Evolutionary conservation across 495 filamentous ascomycete species (phyloP).

Genomic region (Hypoxylon cercidicola): DNA sequence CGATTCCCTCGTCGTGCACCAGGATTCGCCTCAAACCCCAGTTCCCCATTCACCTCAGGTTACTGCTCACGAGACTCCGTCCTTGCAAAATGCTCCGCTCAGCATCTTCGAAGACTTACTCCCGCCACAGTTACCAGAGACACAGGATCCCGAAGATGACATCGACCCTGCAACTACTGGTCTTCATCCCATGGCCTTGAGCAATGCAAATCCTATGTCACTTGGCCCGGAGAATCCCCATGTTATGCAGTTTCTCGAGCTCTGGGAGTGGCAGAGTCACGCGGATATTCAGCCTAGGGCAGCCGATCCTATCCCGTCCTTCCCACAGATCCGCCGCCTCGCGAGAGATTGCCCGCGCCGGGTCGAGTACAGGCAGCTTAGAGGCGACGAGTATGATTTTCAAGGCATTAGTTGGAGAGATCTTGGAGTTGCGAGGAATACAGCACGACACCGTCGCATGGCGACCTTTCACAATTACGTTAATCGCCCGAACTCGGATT

Average conservation of each 20-base stretch:
- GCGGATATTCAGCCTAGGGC: constrained; percentile 23
- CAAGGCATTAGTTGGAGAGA: constrained; percentile 82
- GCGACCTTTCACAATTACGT: constrained; percentile 68
- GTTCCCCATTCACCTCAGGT: constrained; percentile 17
- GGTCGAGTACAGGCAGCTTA: constrained; percentile 58
- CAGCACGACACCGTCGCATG: constrained; percentile 68
- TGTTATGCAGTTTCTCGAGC: constrained; percentile 37
- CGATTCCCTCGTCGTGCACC: constrained; percentile 29
- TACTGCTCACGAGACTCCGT: constrained; percentile 6
- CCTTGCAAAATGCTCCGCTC: neutral
- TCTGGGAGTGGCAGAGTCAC: constrained; percentile 39
- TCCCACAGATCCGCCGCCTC: constrained; percentile 24
- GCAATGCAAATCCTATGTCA: constrained; percentile 39
- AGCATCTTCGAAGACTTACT: neutral
- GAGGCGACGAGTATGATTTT: constrained; percentile 72
- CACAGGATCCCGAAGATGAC: constrained; percentile 36
- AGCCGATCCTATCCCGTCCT: constrained; percentile 15
- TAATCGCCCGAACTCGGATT: constrained; percentile 54
- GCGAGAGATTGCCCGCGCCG: constrained; percentile 26
- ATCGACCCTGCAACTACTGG: constrained; percentile 27
- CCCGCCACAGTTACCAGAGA: constrained; percentile 8
- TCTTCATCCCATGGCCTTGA: constrained; percentile 41
- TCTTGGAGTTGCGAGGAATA: constrained; percentile 68
- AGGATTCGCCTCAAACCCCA: constrained; percentile 17
- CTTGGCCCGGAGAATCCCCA: constrained; percentile 43